Evolutionary conservation across 2,329 filamentous ascomycete species (phyloP).

Genomic region (Phialophora tarda): DNA sequence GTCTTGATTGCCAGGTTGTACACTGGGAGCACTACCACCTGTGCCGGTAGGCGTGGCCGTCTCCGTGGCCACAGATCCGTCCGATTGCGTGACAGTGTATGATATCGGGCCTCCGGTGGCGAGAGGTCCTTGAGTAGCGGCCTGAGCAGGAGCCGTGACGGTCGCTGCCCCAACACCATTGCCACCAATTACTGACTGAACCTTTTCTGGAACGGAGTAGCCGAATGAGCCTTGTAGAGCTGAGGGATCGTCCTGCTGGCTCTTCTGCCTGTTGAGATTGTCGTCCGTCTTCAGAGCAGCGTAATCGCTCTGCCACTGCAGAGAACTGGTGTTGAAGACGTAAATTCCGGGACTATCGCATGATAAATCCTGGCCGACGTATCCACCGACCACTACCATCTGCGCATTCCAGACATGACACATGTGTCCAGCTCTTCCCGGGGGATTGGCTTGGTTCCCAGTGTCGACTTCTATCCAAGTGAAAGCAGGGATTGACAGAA

Average conservation of each 20-base stretch:
- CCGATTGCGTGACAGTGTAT: slow-evolving; percentile 65
- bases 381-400: slow-evolving; percentile 79
- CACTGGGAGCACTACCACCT: slow-evolving; percentile 41
- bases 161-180: slow-evolving; percentile 71
- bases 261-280: slow-evolving; percentile 56
- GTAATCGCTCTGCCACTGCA: slow-evolving; percentile 73
- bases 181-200: slow-evolving; percentile 72
- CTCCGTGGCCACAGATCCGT: slow-evolving; percentile 50
- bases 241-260: slow-evolving; percentile 59
- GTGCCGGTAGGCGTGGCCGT: slow-evolving; percentile 49
- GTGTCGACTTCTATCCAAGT: slow-evolving; percentile 74
- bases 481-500: slow-evolving; percentile 78
- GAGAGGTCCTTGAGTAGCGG: slow-evolving; percentile 70
- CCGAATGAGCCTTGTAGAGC: slow-evolving; percentile 66
- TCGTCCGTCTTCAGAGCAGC: slow-evolving; percentile 62
- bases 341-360: slow-evolving; percentile 75
- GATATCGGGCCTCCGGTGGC: slow-evolving; percentile 72
- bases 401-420: slow-evolving; percentile 81
- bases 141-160: slow-evolving; percentile 65
- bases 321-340: slow-evolving; percentile 75
- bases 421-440: slow-evolving; percentile 72
- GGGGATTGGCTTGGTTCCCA: slow-evolving; percentile 53
- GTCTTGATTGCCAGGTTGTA: slow-evolving; percentile 7
- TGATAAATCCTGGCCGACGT: slow-evolving; percentile 62
- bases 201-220: slow-evolving; percentile 71